phyloP scores from a whole-genome alignment of 805 yeast species.

The Sugiyamaella floridensis region DNA sequence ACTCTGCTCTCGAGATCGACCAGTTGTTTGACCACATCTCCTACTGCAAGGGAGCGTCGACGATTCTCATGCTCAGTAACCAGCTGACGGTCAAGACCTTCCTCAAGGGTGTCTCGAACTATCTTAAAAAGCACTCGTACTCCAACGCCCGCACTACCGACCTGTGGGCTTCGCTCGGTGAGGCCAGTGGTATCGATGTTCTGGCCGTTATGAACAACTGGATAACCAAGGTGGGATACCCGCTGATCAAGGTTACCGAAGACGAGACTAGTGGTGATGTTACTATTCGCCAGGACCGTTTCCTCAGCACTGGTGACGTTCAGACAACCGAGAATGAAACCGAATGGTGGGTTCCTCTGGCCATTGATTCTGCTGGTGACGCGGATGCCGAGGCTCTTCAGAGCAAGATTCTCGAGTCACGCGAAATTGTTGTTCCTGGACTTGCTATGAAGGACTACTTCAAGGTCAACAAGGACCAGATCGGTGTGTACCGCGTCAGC shows the following conservation, averaged over 20 bases:
- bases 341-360: constrained; percentile 41
- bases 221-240: constrained; percentile 76
- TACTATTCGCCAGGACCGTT: constrained; percentile 63
- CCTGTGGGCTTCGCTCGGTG: constrained; percentile 66
- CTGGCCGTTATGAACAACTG: constrained; percentile 68
- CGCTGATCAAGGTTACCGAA: constrained; percentile 62
- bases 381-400: constrained; percentile 8
- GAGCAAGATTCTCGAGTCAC: constrained; percentile 27
- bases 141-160: constrained; percentile 73
- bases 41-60: constrained; percentile 72
- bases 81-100: constrained; percentile 75
- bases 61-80: constrained; percentile 69
- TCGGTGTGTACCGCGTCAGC: constrained; percentile 69
- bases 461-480: constrained; percentile 66
- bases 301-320: constrained; percentile 70
- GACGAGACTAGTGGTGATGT: constrained; percentile 38
- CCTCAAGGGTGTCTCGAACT: constrained; percentile 71
- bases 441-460: constrained; percentile 15
- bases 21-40: constrained; percentile 84
- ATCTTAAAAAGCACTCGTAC: constrained; percentile 68
- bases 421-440: constrained; percentile 13
- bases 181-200: constrained; percentile 67
- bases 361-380: constrained; percentile 21
- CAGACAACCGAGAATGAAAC: constrained; percentile 65
- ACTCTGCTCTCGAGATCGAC: constrained; percentile 69